A percentile compares a stretch with the other conserved stretches of the same genome.
Conservation (phyloP, 495 filamentous ascomycete genomes). For the Neurospora tetrasperma region DNA sequence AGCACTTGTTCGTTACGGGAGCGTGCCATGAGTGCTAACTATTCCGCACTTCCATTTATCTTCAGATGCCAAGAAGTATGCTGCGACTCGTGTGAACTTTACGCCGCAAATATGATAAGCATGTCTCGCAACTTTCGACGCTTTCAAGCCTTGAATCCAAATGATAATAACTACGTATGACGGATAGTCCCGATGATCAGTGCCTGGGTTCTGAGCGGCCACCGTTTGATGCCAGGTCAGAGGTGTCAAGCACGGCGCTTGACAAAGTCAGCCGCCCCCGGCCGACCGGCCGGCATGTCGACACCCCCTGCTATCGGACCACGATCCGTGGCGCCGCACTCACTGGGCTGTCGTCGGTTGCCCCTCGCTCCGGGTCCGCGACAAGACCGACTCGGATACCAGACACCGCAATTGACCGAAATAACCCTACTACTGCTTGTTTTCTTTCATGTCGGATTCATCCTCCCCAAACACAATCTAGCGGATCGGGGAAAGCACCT, state of each 20-base stretch:
- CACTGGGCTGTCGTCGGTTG: neutral
- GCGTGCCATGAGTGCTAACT: neutral
- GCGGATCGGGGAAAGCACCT: too few relatives aligned
- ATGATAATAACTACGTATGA: neutral
- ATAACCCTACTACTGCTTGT: neutral
- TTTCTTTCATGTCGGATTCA: too few relatives aligned
- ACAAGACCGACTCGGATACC: neutral
- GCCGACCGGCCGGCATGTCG: neutral
- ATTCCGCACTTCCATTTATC: neutral
- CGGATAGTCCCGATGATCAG: neutral
- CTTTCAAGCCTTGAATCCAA: neutral
- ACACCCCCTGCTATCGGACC: neutral
- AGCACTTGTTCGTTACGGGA: neutral
- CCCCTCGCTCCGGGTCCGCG: neutral
- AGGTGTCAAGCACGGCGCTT: neutral
- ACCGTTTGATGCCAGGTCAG: neutral
- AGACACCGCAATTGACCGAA: neutral
- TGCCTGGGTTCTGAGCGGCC: neutral
- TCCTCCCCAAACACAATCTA: too few relatives aligned
- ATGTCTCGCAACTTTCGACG: neutral
- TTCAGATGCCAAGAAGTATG: neutral
- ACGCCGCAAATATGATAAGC: neutral
- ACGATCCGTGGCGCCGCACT: neutral
- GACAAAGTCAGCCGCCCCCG: neutral
- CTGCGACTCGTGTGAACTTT: neutral